Evolutionary conservation across 306 rosid species (phyloP), one percentile per base, ranked within the genome.

Genomic region (Begonia peltatifolia): DNA sequence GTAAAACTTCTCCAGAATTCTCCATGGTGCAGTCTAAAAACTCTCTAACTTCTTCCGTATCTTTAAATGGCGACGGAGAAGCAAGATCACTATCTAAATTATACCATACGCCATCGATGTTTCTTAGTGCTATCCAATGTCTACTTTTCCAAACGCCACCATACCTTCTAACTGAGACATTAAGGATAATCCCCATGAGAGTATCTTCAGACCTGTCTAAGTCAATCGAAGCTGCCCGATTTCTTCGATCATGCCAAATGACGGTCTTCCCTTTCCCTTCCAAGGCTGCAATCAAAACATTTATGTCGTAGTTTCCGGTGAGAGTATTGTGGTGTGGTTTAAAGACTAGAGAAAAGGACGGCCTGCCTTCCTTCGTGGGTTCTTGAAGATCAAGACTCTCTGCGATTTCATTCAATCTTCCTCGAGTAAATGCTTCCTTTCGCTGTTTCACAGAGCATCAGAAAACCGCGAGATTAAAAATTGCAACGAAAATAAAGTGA

Each of bases 251-350:
- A 41, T 86, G 92, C 94, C 99, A 86, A 46, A 79, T 64, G 14
- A 86, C 81, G 56, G 55, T 71, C 82, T 83, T 86, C 4, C 93
- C 83, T 54, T 70, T 77, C 73, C 77, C 94, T 68, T 81, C 87
- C 57, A 83, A 53, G 30, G 94, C 93, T 6, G 78, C 74, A 65
- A 83, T 79, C 14, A 92, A 73, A 60, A 92, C 96, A 74, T 92
- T 92, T 62, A 86, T 70, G 51, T 86, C 99, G 65, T 86, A 92
- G 63, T 92, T 90, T 59, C 96, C 99, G 5, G 94, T 92, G 46
- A 86, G 54, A 17, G 72, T 48, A 60, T 81, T 86, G 55, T 92
- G 83, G 72, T 92, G 96, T 55, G 94, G 88, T 66, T 86, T 92
- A 62, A 79, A 77, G 47, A 92, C 43, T 12, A 70, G 6, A 48